A percentile compares a stretch with the other conserved stretches of the same genome.
Conservation (phyloP, 139 green algal species). For the Pleodorina starrii region DNA sequence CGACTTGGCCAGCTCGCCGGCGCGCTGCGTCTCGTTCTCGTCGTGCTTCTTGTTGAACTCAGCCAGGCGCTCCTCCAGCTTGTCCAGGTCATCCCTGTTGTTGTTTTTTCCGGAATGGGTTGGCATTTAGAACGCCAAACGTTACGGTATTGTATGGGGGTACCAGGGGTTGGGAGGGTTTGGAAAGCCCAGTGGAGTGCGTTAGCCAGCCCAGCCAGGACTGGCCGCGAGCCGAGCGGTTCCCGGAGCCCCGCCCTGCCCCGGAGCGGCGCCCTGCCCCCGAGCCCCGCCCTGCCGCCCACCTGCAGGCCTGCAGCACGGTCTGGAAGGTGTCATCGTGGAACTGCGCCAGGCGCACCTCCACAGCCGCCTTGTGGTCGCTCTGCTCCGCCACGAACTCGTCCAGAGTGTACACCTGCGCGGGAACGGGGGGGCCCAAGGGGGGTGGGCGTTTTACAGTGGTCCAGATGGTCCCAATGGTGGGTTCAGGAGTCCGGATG, state of each 20-base stretch:
- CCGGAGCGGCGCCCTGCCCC: too few relatives aligned
- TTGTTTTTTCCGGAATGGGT: neutral
- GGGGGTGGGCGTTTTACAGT: neutral
- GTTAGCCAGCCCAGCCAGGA: too few relatives aligned
- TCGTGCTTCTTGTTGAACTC: slow-evolving; percentile 70
- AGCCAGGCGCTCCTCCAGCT: slow-evolving; percentile 75
- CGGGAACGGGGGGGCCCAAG: neutral
- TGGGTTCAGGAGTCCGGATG: too few relatives aligned
- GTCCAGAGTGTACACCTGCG: slow-evolving; percentile 69
- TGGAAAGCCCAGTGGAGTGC: too few relatives aligned
- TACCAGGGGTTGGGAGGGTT: too few relatives aligned
- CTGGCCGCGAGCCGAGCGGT: too few relatives aligned
- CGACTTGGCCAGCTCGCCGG: slow-evolving; percentile 19
- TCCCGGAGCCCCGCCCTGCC: too few relatives aligned
- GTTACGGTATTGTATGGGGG: too few relatives aligned
- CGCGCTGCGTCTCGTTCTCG: slow-evolving; percentile 34
- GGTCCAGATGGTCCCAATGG: too few relatives aligned
- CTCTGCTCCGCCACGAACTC: slow-evolving; percentile 70
- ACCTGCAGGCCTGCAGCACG: slow-evolving; percentile 73
- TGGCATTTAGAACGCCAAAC: too few relatives aligned
- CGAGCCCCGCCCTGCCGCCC: neutral
- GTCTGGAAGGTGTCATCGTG: slow-evolving; percentile 54
- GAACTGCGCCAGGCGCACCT: slow-evolving; percentile 67
- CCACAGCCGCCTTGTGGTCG: slow-evolving; percentile 49
- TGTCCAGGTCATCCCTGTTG: slow-evolving; percentile 63